Conservation (phyloP, 31 red algal genomes). For the Odonthalia washingtoniensis region DNA sequence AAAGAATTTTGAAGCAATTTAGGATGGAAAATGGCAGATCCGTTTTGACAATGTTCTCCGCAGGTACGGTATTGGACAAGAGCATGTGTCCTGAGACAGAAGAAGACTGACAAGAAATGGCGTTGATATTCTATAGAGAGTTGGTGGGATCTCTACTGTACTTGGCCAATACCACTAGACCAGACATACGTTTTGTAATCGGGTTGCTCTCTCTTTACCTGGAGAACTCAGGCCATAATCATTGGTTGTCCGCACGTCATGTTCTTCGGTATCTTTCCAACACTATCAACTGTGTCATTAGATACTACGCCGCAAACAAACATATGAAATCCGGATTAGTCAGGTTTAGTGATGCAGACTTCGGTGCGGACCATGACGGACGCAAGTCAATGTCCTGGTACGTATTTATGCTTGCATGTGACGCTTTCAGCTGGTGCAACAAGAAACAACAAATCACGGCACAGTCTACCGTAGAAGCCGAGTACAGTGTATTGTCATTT, state of each 20-base stretch:
- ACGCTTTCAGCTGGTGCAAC: constrained; percentile 31
- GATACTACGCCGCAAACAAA: not conserved
- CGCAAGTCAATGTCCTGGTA: constrained; percentile 39
- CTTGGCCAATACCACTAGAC: constrained; percentile 49
- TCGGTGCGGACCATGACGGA: constrained; percentile 17
- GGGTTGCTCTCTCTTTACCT: constrained; percentile 4
- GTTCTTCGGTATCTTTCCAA: too few relatives aligned
- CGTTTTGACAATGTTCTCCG: not conserved
- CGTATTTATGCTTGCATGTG: constrained; percentile 25
- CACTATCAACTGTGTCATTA: too few relatives aligned
- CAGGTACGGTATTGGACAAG: not conserved
- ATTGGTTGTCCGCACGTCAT: too few relatives aligned
- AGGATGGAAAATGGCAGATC: constrained; percentile 29
- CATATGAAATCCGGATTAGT: not conserved
- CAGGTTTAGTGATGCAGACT: constrained; percentile 34
- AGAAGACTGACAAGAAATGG: not conserved
- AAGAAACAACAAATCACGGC: constrained; percentile 42
- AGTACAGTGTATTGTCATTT: constrained; percentile 19
- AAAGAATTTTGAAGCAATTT: constrained; percentile 17
- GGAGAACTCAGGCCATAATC: too few relatives aligned
- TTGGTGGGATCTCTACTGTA: constrained; percentile 35
- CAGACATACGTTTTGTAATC: constrained; percentile 42
- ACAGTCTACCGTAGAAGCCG: constrained; percentile 44
- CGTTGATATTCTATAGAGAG: not conserved
- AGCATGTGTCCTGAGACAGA: not conserved